These are phyloP conservation scores for Phylloporus arenicola DNA, from an alignment of 768 basidiomycete genomes.

Conservation along the genomic window DNA sequence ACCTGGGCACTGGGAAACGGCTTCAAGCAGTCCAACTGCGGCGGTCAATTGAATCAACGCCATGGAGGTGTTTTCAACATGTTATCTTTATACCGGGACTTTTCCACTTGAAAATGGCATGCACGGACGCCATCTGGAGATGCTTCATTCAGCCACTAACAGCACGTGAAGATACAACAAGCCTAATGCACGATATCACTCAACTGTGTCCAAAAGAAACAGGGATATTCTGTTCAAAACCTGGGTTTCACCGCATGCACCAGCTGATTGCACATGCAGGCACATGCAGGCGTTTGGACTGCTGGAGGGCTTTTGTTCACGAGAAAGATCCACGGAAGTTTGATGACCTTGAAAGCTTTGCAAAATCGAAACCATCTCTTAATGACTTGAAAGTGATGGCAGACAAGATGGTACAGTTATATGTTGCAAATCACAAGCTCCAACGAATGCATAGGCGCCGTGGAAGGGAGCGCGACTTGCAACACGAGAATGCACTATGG, in stretches of 20 bases:
- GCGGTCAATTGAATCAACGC: background rate
- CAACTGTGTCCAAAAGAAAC: conserved; percentile 12
- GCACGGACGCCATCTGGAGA: conserved; percentile 20
- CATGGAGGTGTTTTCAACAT: conserved; percentile 27
- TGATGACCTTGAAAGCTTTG: conserved; percentile 16
- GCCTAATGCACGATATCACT: conserved; percentile 19
- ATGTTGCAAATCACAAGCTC: conserved; percentile 16
- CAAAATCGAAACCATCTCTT: conserved; percentile 10
- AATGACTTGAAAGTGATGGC: conserved; percentile 26
- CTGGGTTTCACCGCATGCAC: conserved; percentile 34
- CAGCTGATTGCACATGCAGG: conserved; percentile 30
- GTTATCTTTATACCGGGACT: too few relatives aligned
- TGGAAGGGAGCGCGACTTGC: conserved; percentile 22
- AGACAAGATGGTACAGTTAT: conserved; percentile 5
- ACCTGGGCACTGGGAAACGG: background rate
- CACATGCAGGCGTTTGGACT: conserved; percentile 23
- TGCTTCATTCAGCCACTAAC: conserved; percentile 6
- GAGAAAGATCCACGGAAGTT: conserved; percentile 21
- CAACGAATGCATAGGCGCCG: conserved; percentile 24
- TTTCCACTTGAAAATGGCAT: too few relatives aligned
- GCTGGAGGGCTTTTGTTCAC: conserved; percentile 19
- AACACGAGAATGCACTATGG: conserved; percentile 31
- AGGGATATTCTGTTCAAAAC: conserved; percentile 13
- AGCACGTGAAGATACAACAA: conserved; percentile 5
- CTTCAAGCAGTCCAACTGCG: background rate